A percentile compares a stretch with the other conserved stretches of the same genome.
Evolutionary conservation across 2,329 filamentous ascomycete genomes (phyloP).

Genomic region (Fusarium oxysporum): DNA sequence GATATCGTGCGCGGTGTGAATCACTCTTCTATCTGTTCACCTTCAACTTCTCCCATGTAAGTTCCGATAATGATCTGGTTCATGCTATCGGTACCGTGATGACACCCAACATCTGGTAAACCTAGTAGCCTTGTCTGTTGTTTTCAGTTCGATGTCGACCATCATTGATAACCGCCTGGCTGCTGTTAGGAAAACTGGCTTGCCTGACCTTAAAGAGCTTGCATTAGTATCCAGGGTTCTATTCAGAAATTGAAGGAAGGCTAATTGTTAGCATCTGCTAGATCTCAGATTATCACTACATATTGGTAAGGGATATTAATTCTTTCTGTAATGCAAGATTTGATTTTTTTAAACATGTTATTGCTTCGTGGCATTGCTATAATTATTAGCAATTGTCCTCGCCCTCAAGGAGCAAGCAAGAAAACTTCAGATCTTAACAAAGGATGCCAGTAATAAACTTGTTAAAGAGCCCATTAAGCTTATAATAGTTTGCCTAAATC

Average conservation of each 20-base stretch:
- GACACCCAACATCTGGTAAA: constrained; percentile 58
- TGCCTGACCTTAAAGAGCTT: constrained; percentile 36
- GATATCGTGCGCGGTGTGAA: neutral
- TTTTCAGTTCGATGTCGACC: constrained; percentile 34
- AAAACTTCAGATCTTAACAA: neutral
- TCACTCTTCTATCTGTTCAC: neutral
- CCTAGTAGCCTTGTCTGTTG: constrained; percentile 50
- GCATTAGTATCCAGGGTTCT: neutral
- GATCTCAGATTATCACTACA: neutral
- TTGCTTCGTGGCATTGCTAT: neutral
- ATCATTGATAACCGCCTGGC: constrained; percentile 43
- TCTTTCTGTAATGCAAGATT: neutral
- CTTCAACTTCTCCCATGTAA: constrained; percentile 20
- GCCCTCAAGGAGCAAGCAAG: neutral
- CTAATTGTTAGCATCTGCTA: constrained; percentile 29
- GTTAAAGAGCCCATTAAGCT: neutral
- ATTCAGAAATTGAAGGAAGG: neutral
- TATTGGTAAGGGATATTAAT: neutral
- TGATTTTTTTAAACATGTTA: neutral
- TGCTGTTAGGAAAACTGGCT: constrained; percentile 44
- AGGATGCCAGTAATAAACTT: neutral
- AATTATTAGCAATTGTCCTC: neutral
- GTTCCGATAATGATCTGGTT: constrained; percentile 14
- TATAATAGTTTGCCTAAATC: too few species aligned
- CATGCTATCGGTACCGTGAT: constrained; percentile 41